These are phyloP conservation scores for Escallonia herrerae DNA, from an alignment of 129 eudicot genomes.

Conservation along the genomic window DNA sequence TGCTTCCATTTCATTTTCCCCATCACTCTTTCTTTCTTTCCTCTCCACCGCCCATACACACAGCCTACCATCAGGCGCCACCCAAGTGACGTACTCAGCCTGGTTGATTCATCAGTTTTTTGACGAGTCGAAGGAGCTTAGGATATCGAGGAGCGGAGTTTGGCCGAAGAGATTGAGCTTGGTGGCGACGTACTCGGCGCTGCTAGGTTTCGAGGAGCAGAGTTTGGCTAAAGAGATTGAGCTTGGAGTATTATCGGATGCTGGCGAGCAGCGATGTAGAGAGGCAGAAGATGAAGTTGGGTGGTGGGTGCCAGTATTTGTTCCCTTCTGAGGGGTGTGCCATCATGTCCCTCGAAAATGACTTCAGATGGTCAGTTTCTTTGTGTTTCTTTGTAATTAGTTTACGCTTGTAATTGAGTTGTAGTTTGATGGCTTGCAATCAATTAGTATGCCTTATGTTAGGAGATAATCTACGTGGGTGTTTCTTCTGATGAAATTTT, in stretches of 20 bases:
- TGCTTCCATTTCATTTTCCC: no score
- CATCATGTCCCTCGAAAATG: constrained; percentile 68
- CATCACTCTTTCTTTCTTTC: no score
- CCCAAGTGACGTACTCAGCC: constrained; percentile 38
- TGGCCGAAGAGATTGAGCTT: no score
- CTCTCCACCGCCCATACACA: no score
- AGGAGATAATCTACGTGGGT: no score
- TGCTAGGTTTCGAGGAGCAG: constrained; percentile 22
- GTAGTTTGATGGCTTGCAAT: no score
- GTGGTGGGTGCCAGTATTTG: constrained; percentile 40
- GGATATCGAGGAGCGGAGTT: no score
- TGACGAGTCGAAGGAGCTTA: constrained; percentile 45
- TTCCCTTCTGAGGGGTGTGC: constrained; percentile 70
- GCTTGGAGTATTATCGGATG: constrained; percentile 45
- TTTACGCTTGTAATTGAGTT: no score
- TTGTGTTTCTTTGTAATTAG: constrained; percentile 6
- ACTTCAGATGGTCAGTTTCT: constrained; percentile 69
- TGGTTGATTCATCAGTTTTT: constrained; percentile 55
- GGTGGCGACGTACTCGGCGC: no score
- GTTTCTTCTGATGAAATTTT: no score
- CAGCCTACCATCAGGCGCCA: no score
- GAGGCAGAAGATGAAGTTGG: constrained; percentile 69
- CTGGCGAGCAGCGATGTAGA: constrained; percentile 50
- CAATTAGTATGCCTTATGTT: no score
- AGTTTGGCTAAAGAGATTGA: constrained; percentile 45